Evolutionary conservation across 2,329 filamentous ascomycete genomes (phyloP).

Genomic region (Aspergillus pseudoterreus): DNA sequence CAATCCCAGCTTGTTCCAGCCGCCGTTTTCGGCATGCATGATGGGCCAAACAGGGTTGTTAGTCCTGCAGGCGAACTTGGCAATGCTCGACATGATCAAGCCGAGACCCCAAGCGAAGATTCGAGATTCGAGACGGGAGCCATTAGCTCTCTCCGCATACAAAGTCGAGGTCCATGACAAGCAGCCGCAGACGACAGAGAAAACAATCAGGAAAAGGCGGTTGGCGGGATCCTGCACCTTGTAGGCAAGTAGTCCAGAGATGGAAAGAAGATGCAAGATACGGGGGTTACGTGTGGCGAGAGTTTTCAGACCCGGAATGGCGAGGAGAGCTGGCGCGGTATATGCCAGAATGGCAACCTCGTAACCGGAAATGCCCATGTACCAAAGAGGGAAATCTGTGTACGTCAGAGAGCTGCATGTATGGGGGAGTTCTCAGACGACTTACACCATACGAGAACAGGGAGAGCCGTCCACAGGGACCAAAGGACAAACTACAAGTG

Average conservation of each 20-base stretch:
- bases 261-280: conserved; percentile 69
- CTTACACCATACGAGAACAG: conserved; percentile 89
- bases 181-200: conserved; percentile 75
- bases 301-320: conserved; percentile 64
- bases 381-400: conserved; percentile 89
- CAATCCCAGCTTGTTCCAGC: conserved; percentile 84
- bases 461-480: conserved; percentile 87
- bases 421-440: conserved; percentile 17
- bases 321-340: conserved; percentile 74
- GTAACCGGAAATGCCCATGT: conserved; percentile 98
- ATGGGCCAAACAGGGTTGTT: conserved; percentile 98
- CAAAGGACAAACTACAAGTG: conserved; percentile 78
- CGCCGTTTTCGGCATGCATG: conserved; percentile 84
- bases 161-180: conserved; percentile 81
- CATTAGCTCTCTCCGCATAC: conserved; percentile 71
- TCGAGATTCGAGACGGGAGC: conserved; percentile 72
- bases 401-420: conserved; percentile 14
- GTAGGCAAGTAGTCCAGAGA: conserved; percentile 76
- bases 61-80: conserved; percentile 89
- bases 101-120: conserved; percentile 78
- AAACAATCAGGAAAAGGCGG: conserved; percentile 76
- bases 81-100: conserved; percentile 76
- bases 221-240: conserved; percentile 66
- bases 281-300: conserved; percentile 67
- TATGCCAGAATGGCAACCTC: conserved; percentile 85